These are phyloP conservation scores for Fusarium redolens DNA, from an alignment of 2,329 filamentous ascomycete genomes.

Conservation along the genomic window DNA sequence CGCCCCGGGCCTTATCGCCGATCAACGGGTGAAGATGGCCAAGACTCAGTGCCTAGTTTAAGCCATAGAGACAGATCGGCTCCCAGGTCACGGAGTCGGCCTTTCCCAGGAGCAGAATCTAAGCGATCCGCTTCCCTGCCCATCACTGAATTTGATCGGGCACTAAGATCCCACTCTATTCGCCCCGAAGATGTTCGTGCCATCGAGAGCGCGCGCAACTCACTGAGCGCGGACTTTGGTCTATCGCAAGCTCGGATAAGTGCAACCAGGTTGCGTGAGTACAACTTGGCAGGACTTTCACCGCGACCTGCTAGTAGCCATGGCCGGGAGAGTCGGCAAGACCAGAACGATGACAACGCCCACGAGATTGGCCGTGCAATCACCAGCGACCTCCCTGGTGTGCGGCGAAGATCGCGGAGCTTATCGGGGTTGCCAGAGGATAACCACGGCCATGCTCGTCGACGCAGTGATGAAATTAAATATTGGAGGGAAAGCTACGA, in stretches of 20 bases:
- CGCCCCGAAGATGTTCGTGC: conserved; percentile 65
- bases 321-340: conserved; percentile 58
- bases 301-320: conserved; percentile 72
- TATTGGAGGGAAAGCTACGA: conserved; percentile 73
- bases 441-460: conserved; percentile 53
- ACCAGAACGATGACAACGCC: conserved; percentile 56
- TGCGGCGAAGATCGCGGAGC: conserved; percentile 69
- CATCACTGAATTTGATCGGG: conserved; percentile 69
- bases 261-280: conserved; percentile 47
- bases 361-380: conserved; percentile 72
- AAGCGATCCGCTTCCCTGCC: conserved; percentile 70
- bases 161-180: conserved; percentile 70
- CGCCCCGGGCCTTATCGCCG: conserved; percentile 41
- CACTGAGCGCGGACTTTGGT: conserved; percentile 59
- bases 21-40: conserved; percentile 29
- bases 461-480: conserved; percentile 72
- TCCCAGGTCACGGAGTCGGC: conserved; percentile 54
- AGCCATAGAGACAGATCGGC: conserved; percentile 38
- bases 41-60: conserved; percentile 28
- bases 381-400: conserved; percentile 63
- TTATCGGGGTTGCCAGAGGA: conserved; percentile 64
- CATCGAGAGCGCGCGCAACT: conserved; percentile 66
- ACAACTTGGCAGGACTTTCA: conserved; percentile 65
- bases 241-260: conserved; percentile 50
- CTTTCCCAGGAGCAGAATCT: conserved; percentile 52